A percentile compares a stretch with the other conserved stretches of the same genome.
Conservation (phyloP, 2,329 filamentous ascomycete species). For the Colletotrichum karsti region DNA sequence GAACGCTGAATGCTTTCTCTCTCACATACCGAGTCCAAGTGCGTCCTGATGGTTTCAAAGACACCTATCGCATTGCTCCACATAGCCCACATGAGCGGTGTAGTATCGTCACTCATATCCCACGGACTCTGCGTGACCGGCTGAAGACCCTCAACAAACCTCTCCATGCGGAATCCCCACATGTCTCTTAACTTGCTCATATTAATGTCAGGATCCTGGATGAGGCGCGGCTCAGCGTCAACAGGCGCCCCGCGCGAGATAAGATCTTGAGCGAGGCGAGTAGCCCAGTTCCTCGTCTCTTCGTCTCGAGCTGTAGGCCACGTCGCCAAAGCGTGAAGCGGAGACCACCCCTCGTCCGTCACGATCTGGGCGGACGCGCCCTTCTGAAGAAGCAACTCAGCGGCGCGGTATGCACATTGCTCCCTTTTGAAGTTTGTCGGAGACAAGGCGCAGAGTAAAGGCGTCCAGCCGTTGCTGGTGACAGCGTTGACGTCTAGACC, state of each 20-base stretch:
- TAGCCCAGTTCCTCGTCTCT: neutral
- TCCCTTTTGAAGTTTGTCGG: slow-evolving; percentile 12
- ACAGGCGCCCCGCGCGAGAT: slow-evolving; percentile 18
- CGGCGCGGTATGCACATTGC: slow-evolving; percentile 11
- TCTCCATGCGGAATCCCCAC: slow-evolving; percentile 21
- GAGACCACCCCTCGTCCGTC: slow-evolving; percentile 36
- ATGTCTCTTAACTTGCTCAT: neutral
- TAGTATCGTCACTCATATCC: neutral
- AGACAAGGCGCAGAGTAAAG: slow-evolving; percentile 37
- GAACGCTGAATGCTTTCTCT: too few species aligned
- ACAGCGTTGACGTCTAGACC: slow-evolving; percentile 33
- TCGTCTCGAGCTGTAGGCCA: neutral
- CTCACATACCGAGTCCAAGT: slow-evolving; percentile 12
- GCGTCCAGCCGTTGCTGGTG: slow-evolving; percentile 39
- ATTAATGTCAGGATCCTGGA: neutral
- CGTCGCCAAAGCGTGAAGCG: slow-evolving; percentile 33
- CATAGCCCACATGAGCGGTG: slow-evolving; percentile 11
- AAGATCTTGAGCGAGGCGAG: slow-evolving; percentile 12
- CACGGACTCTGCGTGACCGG: neutral
- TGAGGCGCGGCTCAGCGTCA: slow-evolving; percentile 5
- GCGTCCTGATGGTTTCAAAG: slow-evolving; percentile 5
- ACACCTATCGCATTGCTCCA: slow-evolving; percentile 2
- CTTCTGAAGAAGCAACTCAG: slow-evolving; percentile 33
- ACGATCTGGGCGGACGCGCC: slow-evolving; percentile 30
- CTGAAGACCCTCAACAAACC: neutral